Percentiles rank a stretch among this genome's conserved stretches.
Evolutionary conservation across 352 stramenopile species (phyloP).

Genomic region (Phytophthora fragariae): DNA sequence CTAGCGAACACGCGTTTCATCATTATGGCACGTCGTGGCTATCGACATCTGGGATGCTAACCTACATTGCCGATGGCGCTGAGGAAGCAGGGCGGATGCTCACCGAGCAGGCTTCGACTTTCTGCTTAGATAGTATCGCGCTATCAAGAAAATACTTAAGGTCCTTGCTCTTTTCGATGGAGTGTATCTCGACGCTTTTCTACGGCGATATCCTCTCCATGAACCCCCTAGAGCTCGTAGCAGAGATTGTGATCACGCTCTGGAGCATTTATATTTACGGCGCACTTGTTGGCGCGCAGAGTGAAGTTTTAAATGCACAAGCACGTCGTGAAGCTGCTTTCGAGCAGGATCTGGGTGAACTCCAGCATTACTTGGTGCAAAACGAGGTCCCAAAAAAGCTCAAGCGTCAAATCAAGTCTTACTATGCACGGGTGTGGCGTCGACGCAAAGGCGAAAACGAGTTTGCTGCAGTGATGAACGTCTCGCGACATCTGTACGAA

Average conservation of each 20-base stretch:
- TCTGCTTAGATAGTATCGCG: constrained; percentile 37
- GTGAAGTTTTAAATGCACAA: constrained; percentile 58
- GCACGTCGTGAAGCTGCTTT: constrained; percentile 57
- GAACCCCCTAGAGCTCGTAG: constrained; percentile 65
- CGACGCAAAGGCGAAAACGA: constrained; percentile 57
- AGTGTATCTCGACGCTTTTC: constrained; percentile 76
- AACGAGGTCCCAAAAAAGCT: constrained; percentile 71
- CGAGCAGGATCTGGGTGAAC: constrained; percentile 66
- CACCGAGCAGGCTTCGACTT: constrained; percentile 22
- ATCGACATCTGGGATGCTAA: constrained; percentile 67
- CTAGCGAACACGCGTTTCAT: constrained; percentile 51
- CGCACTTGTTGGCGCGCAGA: constrained; percentile 64
- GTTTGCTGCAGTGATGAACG: constrained; percentile 47
- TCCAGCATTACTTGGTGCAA: constrained; percentile 76
- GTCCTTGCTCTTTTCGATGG: constrained; percentile 67
- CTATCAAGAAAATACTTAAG: constrained; percentile 70
- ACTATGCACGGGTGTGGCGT: constrained; percentile 70
- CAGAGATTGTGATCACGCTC: constrained; percentile 66
- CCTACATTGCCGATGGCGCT: constrained; percentile 17
- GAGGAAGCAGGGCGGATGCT: constrained; percentile 25
- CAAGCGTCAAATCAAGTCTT: constrained; percentile 76
- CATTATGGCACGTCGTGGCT: constrained; percentile 65
- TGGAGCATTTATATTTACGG: constrained; percentile 81
- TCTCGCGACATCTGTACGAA: constrained; percentile 64
- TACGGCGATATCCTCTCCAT: constrained; percentile 81